Evolutionary conservation across 305 asterid genomes (phyloP).

Genomic region (Salvia sclarea): DNA sequence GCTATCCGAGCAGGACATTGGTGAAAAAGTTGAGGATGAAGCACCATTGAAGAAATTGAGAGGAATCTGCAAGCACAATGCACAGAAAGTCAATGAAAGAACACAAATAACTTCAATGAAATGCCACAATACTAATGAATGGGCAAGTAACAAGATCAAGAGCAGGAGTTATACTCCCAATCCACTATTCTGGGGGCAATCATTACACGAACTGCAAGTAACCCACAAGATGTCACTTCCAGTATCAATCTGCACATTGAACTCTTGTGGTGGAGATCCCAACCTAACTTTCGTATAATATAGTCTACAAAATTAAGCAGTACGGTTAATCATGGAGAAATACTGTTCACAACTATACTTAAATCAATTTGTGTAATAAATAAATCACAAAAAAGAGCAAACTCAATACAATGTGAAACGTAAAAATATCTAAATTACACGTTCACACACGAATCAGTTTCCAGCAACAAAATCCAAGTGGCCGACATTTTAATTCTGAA

Average conservation of each 20-base stretch:
- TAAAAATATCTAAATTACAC: not conserved
- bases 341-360: not conserved
- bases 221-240: constrained; percentile 97
- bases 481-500: constrained; percentile 17
- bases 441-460: not conserved
- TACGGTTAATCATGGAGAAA: constrained; percentile 7
- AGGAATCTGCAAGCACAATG: constrained; percentile 54
- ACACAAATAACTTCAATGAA: constrained; percentile 24
- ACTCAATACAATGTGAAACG: constrained; percentile 22
- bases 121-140: not conserved
- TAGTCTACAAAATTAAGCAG: constrained; percentile 54
- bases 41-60: constrained; percentile 74
- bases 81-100: constrained; percentile 14
- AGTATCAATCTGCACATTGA: constrained; percentile 89
- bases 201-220: constrained; percentile 76
- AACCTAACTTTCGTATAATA: constrained; percentile 84
- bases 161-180: constrained; percentile 60
- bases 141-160: constrained; percentile 17
- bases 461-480: constrained; percentile 17
- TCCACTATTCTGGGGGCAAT: constrained; percentile 88
- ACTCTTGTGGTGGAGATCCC: constrained; percentile 96
- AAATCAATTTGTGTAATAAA: not conserved
- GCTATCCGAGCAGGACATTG: constrained; percentile 69
- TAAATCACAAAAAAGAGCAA: constrained; percentile 5
- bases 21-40: constrained; percentile 67